Percentiles rank a stretch among this genome's conserved stretches.
Evolutionary conservation across 1,284 basidiomycete genomes (phyloP).

Genomic region (Cutaneotrichosporon daszewskae): DNA sequence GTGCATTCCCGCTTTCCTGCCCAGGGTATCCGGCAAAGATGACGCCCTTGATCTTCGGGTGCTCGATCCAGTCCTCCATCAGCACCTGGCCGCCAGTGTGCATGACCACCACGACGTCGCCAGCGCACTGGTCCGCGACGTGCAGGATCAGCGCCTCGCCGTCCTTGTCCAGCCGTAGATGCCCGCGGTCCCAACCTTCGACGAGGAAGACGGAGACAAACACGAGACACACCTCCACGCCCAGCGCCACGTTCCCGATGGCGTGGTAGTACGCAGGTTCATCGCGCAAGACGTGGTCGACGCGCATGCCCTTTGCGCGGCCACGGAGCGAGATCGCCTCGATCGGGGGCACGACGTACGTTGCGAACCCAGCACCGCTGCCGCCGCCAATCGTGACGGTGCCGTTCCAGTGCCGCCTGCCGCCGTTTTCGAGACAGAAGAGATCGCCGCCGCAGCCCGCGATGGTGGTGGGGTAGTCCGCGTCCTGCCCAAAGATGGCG

Average conservation of each 20-base stretch:
- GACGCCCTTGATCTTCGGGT: conserved; percentile 58
- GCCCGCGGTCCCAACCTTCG: conserved; percentile 46
- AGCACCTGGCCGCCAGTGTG: conserved; percentile 53
- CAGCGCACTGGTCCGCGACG: conserved; percentile 60
- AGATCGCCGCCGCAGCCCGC: conserved; percentile 40
- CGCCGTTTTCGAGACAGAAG: conserved; percentile 32
- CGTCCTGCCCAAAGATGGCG: conserved; percentile 42
- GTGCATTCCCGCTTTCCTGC: conserved; percentile 57
- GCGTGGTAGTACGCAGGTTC: conserved; percentile 27
- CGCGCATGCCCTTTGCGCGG: conserved; percentile 25
- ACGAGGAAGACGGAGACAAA: conserved; percentile 47
- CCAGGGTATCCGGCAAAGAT: conserved; percentile 74
- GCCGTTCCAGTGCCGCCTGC: conserved; percentile 42
- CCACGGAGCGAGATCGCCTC: conserved; percentile 40
- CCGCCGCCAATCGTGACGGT: conserved; percentile 44
- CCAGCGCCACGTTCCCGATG: conserved; percentile 30
- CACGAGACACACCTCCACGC: conserved; percentile 49
- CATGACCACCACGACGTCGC: conserved; percentile 71
- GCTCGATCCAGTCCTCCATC: conserved; percentile 43
- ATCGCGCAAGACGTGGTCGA: conserved; percentile 40
- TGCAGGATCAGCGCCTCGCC: conserved; percentile 62
- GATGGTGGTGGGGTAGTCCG: conserved; percentile 35
- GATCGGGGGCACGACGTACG: conserved; percentile 43
- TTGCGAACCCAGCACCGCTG: conserved; percentile 39
- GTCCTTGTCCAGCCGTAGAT: conserved; percentile 40